These are phyloP conservation scores for Platanus orientalis DNA, from an alignment of 164 flowering plant genomes.

Conservation along the genomic window DNA sequence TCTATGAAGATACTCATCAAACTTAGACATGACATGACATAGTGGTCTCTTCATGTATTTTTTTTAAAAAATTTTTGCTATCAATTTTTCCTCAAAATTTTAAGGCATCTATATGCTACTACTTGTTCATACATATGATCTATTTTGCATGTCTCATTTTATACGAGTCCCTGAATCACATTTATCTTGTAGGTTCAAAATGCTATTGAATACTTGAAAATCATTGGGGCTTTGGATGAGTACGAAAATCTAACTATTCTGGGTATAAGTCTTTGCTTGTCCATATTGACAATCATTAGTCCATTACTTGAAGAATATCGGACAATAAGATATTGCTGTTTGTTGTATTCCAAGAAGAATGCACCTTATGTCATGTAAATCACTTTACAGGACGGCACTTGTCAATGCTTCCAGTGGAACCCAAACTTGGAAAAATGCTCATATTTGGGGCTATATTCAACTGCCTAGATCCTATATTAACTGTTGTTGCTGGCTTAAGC, in stretches of 20 bases:
- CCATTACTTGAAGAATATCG: background rate
- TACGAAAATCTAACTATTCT: constrained; percentile 75
- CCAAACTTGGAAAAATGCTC: constrained; percentile 98
- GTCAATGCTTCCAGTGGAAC: constrained; percentile 92
- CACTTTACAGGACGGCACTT: constrained; percentile 67
- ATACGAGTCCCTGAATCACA: background rate
- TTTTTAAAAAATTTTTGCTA: too few species aligned
- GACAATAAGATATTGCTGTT: background rate
- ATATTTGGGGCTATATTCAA: constrained; percentile 79
- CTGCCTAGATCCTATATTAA: constrained; percentile 83
- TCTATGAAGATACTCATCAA: background rate
- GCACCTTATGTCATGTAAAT: constrained; percentile 8
- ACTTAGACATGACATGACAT: background rate
- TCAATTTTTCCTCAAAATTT: too few species aligned
- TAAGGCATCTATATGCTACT: too few species aligned
- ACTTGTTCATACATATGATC: background rate
- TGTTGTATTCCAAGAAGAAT: background rate
- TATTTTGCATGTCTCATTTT: background rate
- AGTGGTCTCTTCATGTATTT: too few species aligned
- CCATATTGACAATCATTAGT: background rate
- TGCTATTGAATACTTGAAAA: constrained; percentile 83
- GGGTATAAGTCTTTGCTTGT: constrained; percentile 35
- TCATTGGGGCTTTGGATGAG: constrained; percentile 85
- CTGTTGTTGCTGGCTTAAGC: constrained; percentile 90
- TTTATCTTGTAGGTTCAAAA: constrained; percentile 71